Percentiles rank a stretch among this genome's conserved stretches.
Evolutionary conservation across 2,329 filamentous ascomycete genomes (phyloP).

Genomic region (Phyllosticta citriasiana): DNA sequence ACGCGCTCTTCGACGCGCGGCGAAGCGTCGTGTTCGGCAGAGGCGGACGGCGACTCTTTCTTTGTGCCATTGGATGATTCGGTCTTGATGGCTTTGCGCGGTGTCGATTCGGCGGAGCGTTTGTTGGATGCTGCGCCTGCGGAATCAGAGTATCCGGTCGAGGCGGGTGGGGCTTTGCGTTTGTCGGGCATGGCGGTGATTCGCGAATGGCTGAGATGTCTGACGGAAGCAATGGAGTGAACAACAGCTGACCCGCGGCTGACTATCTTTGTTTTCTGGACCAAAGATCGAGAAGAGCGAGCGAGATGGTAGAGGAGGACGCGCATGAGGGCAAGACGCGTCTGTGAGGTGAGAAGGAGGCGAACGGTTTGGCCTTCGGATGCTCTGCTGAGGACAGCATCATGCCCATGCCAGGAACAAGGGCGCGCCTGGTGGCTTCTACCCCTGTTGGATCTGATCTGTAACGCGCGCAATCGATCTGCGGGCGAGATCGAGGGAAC

Average conservation of each 20-base stretch:
- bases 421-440: constrained; percentile 1
- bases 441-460: constrained; percentile 1
- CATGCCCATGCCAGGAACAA: not conserved
- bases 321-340: not conserved
- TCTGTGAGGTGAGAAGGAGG: not conserved
- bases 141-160: constrained; percentile 23
- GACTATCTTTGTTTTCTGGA: not conserved
- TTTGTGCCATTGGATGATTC: constrained; percentile 12
- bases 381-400: not conserved
- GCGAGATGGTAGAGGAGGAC: not conserved
- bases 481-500: constrained; percentile 5
- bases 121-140: constrained; percentile 26
- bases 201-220: not conserved
- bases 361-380: not conserved
- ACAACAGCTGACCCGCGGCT: not conserved
- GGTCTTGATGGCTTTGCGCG: constrained; percentile 17
- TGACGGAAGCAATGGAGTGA: not conserved
- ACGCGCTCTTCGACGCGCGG: constrained; percentile 26
- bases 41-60: not conserved
- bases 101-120: constrained; percentile 24
- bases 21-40: constrained; percentile 20
- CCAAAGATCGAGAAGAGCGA: not conserved
- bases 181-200: constrained; percentile 22
- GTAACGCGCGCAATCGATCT: constrained; percentile 3
- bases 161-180: constrained; percentile 19